phyloP scores from a whole-genome alignment of 495 filamentous ascomycete species.

The Acidomyces sp. region DNA sequence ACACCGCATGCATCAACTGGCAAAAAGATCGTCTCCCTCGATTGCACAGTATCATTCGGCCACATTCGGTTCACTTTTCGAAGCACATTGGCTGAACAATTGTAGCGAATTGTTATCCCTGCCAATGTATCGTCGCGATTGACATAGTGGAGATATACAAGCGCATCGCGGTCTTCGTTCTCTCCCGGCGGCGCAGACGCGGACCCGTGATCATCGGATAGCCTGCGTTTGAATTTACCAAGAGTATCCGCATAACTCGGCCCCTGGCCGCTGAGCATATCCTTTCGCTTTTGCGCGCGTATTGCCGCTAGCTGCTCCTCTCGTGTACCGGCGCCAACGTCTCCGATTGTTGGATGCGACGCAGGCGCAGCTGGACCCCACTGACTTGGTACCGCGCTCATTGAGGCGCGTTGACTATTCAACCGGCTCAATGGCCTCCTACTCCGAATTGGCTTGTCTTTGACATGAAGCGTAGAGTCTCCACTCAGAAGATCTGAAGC shows the following conservation, averaged over 20 bases:
- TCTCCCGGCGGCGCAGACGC: conserved; percentile 29
- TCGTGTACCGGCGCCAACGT: conserved; percentile 41
- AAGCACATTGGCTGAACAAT: conserved; percentile 65
- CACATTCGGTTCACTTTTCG: conserved; percentile 83
- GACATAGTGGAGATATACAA: conserved; percentile 87
- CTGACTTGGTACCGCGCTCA: conserved; percentile 31
- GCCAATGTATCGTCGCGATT: conserved; percentile 70
- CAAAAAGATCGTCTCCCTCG: conserved; percentile 63
- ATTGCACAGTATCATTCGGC: conserved; percentile 81
- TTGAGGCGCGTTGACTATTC: conserved; percentile 15
- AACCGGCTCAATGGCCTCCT: conserved; percentile 31
- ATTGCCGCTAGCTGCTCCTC: conserved; percentile 45
- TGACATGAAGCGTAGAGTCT: conserved; percentile 26
- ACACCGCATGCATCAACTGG: conserved; percentile 83
- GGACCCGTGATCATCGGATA: conserved; percentile 40
- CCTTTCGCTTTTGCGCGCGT: conserved; percentile 50
- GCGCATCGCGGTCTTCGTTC: conserved; percentile 48
- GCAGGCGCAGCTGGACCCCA: conserved; percentile 42
- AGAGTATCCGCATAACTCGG: conserved; percentile 34
- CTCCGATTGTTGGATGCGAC: conserved; percentile 22
- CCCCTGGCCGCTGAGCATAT: conserved; percentile 42
- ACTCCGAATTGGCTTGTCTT: conserved; percentile 23
- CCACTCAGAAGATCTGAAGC: conserved; percentile 31
- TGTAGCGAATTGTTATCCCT: conserved; percentile 79
- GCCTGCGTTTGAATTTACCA: conserved; percentile 45